A percentile compares a stretch with the other conserved stretches of the same genome.
Evolutionary conservation across 805 yeast species (phyloP).

Genomic region (Saccharomycopsis sp.): DNA sequence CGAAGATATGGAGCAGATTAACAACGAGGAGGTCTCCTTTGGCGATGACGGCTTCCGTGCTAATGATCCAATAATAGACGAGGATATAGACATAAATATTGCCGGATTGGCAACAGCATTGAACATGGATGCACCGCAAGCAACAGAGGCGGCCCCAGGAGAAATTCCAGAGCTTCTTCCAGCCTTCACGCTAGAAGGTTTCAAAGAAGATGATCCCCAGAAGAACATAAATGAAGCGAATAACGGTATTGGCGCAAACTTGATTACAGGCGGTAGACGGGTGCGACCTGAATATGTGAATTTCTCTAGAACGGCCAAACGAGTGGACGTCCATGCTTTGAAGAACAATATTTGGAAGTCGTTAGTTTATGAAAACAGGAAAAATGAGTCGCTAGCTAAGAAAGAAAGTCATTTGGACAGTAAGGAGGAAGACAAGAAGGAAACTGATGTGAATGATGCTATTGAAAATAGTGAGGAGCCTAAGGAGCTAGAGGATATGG

Average conservation of each 20-base stretch:
- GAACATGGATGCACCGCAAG: constrained; percentile 36
- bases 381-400: constrained; percentile 22
- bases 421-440: constrained; percentile 31
- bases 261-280: constrained; percentile 26
- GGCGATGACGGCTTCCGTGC: constrained; percentile 30
- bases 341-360: constrained; percentile 74
- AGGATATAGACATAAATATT: constrained; percentile 6
- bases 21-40: constrained; percentile 24
- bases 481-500: background rate
- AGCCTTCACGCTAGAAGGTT: constrained; percentile 5
- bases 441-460: constrained; percentile 23
- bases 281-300: constrained; percentile 40
- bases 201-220: constrained; percentile 18
- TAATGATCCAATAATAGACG: constrained; percentile 26
- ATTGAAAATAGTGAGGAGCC: constrained; percentile 7
- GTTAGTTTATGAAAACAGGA: constrained; percentile 29
- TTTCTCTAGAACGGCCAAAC: constrained; percentile 68
- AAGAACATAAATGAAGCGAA: background rate
- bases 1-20: constrained; percentile 24
- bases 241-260: constrained; percentile 25
- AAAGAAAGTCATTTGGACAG: constrained; percentile 31
- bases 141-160: constrained; percentile 32
- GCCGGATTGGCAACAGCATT: constrained; percentile 29
- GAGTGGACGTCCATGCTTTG: constrained; percentile 65
- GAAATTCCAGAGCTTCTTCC: constrained; percentile 19